Conservation (phyloP, 768 basidiomycete genomes). For the Kwoniella heveanensis region DNA sequence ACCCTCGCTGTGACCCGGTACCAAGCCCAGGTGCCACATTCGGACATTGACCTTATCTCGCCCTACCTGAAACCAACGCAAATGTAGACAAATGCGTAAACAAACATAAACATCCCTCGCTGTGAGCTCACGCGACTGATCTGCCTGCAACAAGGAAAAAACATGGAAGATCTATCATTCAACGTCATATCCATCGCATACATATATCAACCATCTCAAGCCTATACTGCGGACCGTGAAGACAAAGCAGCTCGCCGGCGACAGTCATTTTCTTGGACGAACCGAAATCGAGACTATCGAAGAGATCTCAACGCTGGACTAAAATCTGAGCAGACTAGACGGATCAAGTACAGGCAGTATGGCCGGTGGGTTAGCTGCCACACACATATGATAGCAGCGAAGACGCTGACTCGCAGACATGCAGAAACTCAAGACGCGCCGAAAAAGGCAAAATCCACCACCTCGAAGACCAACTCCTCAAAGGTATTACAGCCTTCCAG, state of each 20-base stretch:
- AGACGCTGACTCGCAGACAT: neutral
- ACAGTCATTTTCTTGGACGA: too few species aligned
- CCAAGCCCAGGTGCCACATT: constrained; percentile 1
- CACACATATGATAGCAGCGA: neutral
- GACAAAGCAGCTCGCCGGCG: too few species aligned
- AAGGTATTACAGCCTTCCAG: neutral
- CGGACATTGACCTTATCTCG: neutral
- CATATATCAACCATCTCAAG: too few species aligned
- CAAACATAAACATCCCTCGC: neutral
- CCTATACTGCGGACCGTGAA: too few species aligned
- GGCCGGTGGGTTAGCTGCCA: constrained; percentile 13
- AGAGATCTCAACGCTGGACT: too few species aligned
- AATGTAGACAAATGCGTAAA: too few species aligned
- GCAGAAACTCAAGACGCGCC: constrained; percentile 23
- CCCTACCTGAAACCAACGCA: too few species aligned
- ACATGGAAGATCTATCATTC: neutral
- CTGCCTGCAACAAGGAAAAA: neutral
- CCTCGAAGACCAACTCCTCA: constrained; percentile 6
- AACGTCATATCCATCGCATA: neutral
- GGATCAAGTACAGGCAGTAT: neutral
- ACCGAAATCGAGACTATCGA: too few species aligned
- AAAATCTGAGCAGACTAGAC: too few species aligned
- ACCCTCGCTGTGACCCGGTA: too few species aligned
- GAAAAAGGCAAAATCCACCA: constrained; percentile 17
- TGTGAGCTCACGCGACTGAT: constrained; percentile 2